Percentiles rank a stretch among this genome's conserved stretches.
Evolutionary conservation across 2,329 filamentous ascomycete genomes (phyloP).

Genomic region (Penicillium paneum): DNA sequence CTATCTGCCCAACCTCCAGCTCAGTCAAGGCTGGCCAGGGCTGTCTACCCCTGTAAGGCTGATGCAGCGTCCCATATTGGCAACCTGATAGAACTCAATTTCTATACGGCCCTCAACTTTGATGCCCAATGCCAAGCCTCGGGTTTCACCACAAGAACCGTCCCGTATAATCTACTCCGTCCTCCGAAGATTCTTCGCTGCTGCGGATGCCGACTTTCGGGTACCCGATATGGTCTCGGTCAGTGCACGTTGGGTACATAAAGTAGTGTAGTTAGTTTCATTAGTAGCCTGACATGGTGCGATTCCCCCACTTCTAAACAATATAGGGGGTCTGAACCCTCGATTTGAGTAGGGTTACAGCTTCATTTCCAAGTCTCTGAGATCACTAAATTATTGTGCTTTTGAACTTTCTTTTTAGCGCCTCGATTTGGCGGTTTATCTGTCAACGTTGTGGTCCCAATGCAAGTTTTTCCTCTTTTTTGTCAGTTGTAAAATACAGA

Average conservation of each 20-base stretch:
- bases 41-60: conserved; percentile 2
- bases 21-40: conserved; percentile 2
- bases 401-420: no score
- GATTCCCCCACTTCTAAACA: not conserved
- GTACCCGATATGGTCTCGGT: not conserved
- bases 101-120: not conserved
- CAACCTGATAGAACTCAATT: not conserved
- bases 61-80: not conserved
- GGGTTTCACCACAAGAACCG: not conserved
- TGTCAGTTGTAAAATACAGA: not conserved
- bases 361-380: not conserved
- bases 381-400: not conserved
- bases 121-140: conserved; percentile 5
- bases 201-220: not conserved
- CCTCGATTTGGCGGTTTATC: not conserved
- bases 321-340: not conserved
- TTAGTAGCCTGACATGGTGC: not conserved
- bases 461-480: not conserved
- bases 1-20: not conserved
- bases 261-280: not conserved
- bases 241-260: not conserved
- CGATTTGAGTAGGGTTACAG: not conserved
- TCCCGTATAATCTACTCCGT: not conserved
- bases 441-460: not conserved
- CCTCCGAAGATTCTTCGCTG: not conserved